phyloP scores from a whole-genome alignment of 108 stramenopile species.

The Cyclotella sp. region DNA sequence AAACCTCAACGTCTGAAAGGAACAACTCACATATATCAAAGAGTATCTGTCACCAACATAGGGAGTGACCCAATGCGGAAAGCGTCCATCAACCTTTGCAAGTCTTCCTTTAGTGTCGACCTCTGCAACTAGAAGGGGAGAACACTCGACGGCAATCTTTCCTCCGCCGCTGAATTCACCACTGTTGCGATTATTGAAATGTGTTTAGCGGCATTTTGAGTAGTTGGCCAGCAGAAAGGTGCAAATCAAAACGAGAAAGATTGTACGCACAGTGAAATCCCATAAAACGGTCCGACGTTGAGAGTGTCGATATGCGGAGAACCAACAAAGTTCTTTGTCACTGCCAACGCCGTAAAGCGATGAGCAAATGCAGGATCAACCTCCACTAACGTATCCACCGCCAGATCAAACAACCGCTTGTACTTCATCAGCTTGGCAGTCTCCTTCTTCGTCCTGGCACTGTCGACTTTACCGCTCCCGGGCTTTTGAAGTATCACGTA shows the following conservation, averaged over 20 bases:
- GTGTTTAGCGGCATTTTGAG: neutral
- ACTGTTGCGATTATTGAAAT: neutral
- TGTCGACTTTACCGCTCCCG: slow-evolving; percentile 25
- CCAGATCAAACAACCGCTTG: slow-evolving; percentile 57
- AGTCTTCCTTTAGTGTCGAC: slow-evolving; percentile 63
- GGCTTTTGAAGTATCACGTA: slow-evolving; percentile 68
- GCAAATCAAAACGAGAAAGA: neutral
- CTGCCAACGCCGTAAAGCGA: slow-evolving; percentile 67
- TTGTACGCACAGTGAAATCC: slow-evolving; percentile 56
- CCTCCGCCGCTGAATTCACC: slow-evolving; percentile 55
- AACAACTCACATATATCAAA: slow-evolving; percentile 54
- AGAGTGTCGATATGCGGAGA: slow-evolving; percentile 76
- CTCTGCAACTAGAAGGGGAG: slow-evolving; percentile 51
- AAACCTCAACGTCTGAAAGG: neutral
- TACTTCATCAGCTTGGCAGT: slow-evolving; percentile 58
- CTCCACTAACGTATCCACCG: slow-evolving; percentile 50
- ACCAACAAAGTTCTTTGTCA: slow-evolving; percentile 68
- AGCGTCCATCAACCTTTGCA: slow-evolving; percentile 77
- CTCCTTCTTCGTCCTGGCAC: slow-evolving; percentile 50
- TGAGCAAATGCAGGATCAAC: slow-evolving; percentile 59
- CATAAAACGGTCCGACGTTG: slow-evolving; percentile 77
- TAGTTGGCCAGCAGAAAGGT: neutral
- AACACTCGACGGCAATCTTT: slow-evolving; percentile 62
- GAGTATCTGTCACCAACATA: slow-evolving; percentile 63
- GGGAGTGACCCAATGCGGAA: slow-evolving; percentile 73